phyloP scores from a whole-genome alignment of 2,329 filamentous ascomycete genomes.

The Botrytis cinerea region DNA sequence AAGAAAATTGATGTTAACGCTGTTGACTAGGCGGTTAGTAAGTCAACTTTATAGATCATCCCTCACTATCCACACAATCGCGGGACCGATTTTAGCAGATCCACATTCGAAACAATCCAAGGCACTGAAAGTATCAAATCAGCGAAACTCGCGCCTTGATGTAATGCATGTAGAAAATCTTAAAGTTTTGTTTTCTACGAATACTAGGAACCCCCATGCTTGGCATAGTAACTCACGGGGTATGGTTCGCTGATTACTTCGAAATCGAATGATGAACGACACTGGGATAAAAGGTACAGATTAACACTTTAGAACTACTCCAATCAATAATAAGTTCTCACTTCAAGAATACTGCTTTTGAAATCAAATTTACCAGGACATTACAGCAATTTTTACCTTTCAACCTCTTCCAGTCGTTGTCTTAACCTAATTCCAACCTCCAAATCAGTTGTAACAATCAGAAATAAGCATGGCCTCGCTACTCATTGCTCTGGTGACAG shows the following conservation, averaged over 20 bases:
- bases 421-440: neutral
- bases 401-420: neutral
- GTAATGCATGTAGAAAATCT: neutral
- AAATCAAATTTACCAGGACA: neutral
- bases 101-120: neutral
- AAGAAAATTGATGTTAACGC: neutral
- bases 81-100: neutral
- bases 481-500: neutral
- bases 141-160: neutral
- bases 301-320: neutral
- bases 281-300: neutral
- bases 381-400: no score
- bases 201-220: neutral
- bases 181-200: neutral
- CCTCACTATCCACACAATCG: neutral
- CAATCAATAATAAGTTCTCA: neutral
- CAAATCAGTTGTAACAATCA: neutral
- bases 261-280: neutral
- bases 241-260: neutral
- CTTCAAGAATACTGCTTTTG: neutral
- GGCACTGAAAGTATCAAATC: neutral
- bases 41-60: neutral
- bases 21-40: neutral
- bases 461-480: neutral
- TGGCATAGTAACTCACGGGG: no score